Percentiles rank a stretch among this genome's conserved stretches.
phyloP scores from a whole-genome alignment of 768 basidiomycete species.

The Lyophyllum atratum region DNA sequence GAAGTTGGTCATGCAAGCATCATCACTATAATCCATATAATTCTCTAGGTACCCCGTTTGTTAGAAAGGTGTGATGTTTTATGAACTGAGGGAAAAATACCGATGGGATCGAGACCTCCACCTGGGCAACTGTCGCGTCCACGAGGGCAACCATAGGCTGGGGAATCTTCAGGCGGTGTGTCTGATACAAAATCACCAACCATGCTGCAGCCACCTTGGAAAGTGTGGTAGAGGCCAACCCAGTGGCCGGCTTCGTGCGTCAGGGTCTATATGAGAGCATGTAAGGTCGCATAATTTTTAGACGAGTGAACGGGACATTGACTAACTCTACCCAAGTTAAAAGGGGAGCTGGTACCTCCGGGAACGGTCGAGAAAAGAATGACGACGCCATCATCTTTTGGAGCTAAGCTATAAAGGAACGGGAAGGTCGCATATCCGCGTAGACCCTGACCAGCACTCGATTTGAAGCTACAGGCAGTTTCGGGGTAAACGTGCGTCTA shows the following conservation, averaged over 20 bases:
- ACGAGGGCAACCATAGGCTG: constrained; percentile 43
- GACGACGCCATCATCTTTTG: constrained; percentile 51
- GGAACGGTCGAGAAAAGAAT: constrained; percentile 43
- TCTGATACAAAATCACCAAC: constrained; percentile 47
- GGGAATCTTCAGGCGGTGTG: constrained; percentile 46
- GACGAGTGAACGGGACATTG: constrained; percentile 2
- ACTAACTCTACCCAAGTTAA: constrained; percentile 42
- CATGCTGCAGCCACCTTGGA: constrained; percentile 49
- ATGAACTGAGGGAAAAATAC: constrained; percentile 23
- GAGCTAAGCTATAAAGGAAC: constrained; percentile 33
- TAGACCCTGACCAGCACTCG: constrained; percentile 40
- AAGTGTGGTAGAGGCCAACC: constrained; percentile 61
- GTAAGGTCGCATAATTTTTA: not conserved
- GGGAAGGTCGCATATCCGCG: constrained; percentile 61
- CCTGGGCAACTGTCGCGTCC: constrained; percentile 37
- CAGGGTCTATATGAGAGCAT: constrained; percentile 37
- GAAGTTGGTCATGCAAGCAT: constrained; percentile 48
- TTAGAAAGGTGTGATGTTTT: not conserved
- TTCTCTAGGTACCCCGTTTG: constrained; percentile 31
- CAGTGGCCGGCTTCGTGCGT: constrained; percentile 64
- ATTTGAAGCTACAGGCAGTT: constrained; percentile 30
- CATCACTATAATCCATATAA: constrained; percentile 51
- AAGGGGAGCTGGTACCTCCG: constrained; percentile 42
- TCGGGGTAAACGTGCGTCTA: not conserved
- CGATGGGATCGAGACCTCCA: constrained; percentile 46